Percentiles rank a stretch among this genome's conserved stretches.
Conservation (phyloP, 1,284 basidiomycete genomes). For the Rhodotorula sp. region DNA sequence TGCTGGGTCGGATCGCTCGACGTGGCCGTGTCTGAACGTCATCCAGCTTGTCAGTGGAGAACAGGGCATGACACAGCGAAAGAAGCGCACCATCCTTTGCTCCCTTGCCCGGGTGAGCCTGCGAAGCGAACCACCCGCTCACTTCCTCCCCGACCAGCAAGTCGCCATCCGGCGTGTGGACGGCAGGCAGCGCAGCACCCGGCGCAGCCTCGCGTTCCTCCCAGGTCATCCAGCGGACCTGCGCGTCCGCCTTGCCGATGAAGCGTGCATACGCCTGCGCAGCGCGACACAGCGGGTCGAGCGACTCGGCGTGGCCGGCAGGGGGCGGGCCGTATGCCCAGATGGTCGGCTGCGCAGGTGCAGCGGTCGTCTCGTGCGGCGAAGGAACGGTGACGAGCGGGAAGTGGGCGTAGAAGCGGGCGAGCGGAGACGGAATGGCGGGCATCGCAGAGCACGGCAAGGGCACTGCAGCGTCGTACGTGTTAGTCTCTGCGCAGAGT, state of each 20-base stretch:
- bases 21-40: background rate
- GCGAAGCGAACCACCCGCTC: constrained; percentile 4
- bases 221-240: constrained; percentile 19
- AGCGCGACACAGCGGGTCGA: constrained; percentile 32
- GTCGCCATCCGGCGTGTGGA: constrained; percentile 28
- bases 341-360: constrained; percentile 15
- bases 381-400: constrained; percentile 25
- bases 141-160: constrained; percentile 24
- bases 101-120: background rate
- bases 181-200: constrained; percentile 13
- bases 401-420: constrained; percentile 28
- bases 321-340: constrained; percentile 34
- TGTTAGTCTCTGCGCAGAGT: too few species aligned
- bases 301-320: constrained; percentile 17
- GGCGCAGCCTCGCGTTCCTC: constrained; percentile 21
- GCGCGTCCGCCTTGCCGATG: background rate
- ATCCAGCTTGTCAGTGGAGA: fast-evolving
- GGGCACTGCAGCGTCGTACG: too few species aligned
- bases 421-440: constrained; percentile 22
- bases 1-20: constrained; percentile 20
- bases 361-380: constrained; percentile 2
- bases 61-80: background rate
- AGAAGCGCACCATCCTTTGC: background rate
- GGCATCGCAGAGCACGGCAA: background rate
- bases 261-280: constrained; percentile 29